Evolutionary conservation across 164 flowering plant genomes (phyloP).

Genomic region (Nymphaea thermarum): DNA sequence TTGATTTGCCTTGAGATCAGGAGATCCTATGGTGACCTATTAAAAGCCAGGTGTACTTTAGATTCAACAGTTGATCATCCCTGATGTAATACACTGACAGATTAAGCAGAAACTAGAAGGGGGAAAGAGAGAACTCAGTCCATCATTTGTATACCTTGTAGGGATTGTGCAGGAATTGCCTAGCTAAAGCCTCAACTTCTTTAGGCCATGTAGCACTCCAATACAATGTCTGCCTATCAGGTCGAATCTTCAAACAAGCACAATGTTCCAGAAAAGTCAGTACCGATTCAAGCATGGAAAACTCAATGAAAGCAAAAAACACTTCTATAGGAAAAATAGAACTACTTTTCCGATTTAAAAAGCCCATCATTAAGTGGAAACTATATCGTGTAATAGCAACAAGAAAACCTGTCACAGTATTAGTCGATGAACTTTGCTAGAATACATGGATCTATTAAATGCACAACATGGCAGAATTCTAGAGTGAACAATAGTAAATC

Average conservation of each 20-base stretch:
- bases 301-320: background rate
- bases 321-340: background rate
- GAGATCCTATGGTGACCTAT: constrained; percentile 84
- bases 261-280: background rate
- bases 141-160: constrained; percentile 51
- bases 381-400: too few relatives aligned
- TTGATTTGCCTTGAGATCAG: constrained; percentile 85
- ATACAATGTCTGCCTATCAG: constrained; percentile 93
- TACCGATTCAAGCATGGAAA: too few relatives aligned
- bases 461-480: too few relatives aligned
- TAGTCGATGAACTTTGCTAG: too few relatives aligned
- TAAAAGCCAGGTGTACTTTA: background rate
- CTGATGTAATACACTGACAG: too few relatives aligned
- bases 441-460: too few relatives aligned
- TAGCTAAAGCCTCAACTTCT: constrained; percentile 86
- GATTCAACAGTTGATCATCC: background rate
- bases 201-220: constrained; percentile 99
- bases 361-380: too few relatives aligned
- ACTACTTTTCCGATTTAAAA: background rate
- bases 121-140: background rate
- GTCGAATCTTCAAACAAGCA: constrained; percentile 55
- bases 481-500: too few relatives aligned
- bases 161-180: constrained; percentile 74
- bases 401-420: too few relatives aligned
- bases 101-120: background rate